phyloP scores from a whole-genome alignment of 148 eudicot genomes.

The Chenopodium quinoa region DNA sequence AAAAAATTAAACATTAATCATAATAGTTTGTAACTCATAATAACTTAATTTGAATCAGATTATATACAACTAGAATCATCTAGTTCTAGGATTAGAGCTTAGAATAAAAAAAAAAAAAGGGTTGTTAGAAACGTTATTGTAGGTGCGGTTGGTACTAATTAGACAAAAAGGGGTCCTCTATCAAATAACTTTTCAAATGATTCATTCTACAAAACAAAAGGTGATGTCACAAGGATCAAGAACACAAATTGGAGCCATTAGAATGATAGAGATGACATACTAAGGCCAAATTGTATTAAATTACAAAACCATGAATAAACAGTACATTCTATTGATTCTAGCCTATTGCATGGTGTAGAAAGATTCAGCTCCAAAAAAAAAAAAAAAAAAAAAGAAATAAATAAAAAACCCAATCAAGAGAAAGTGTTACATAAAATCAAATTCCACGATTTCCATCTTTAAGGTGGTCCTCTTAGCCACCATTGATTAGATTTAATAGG shows the following conservation, averaged over 20 bases:
- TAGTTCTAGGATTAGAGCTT: no score
- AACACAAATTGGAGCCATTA: constrained; percentile 2
- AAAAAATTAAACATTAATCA: no score
- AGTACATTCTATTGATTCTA: background rate
- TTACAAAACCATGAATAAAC: background rate
- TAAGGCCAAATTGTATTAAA: background rate
- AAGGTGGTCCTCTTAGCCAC: constrained; percentile 13
- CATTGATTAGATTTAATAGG: constrained; percentile 18
- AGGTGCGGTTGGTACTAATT: background rate
- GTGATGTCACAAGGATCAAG: background rate
- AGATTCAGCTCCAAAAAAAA: background rate
- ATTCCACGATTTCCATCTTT: background rate
- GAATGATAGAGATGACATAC: background rate
- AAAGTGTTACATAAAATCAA: constrained; percentile 2
- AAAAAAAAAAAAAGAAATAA: background rate
- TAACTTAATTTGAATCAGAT: no score
- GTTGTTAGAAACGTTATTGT: no score
- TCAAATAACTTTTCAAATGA: background rate
- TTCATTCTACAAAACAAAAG: background rate
- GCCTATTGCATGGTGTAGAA: background rate
- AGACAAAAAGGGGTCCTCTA: background rate
- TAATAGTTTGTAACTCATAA: no score
- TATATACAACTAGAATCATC: no score
- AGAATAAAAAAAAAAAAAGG: no score
- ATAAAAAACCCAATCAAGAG: constrained; percentile 4